These are phyloP conservation scores for Acacia concinna DNA, from an alignment of 331 rosid species.

Conservation along the genomic window DNA sequence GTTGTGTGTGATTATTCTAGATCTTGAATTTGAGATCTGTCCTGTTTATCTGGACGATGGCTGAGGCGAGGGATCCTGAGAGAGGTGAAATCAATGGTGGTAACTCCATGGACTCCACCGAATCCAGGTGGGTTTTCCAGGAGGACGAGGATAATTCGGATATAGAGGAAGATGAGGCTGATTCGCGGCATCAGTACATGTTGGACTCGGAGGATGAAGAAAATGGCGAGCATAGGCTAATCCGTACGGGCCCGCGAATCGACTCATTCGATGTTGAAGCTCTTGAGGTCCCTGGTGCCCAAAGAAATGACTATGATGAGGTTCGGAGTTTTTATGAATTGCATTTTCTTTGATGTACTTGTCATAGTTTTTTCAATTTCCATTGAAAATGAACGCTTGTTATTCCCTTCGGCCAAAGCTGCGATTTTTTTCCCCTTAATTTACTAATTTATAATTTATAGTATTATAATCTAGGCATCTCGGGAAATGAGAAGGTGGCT, in stretches of 20 bases:
- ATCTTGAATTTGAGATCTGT: slow-evolving; percentile 3
- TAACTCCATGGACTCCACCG: slow-evolving; percentile 69
- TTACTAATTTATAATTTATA: not conserved
- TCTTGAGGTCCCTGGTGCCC: slow-evolving; percentile 88
- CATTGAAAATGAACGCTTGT: not conserved
- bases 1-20: not conserved
- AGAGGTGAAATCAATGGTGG: slow-evolving; percentile 55
- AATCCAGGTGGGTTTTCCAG: slow-evolving; percentile 96
- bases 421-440: not conserved
- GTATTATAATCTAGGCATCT: not conserved
- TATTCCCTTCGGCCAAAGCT: not conserved
- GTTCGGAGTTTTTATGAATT: not conserved
- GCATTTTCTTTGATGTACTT: not conserved
- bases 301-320: slow-evolving; percentile 74
- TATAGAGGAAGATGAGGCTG: slow-evolving; percentile 62
- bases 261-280: slow-evolving; percentile 99
- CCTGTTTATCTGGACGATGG: slow-evolving; percentile 36
- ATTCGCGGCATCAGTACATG: slow-evolving; percentile 34
- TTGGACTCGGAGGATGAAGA: slow-evolving; percentile 93
- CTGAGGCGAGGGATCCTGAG: slow-evolving; percentile 55
- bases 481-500: not conserved
- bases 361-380: not conserved
- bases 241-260: slow-evolving; percentile 91
- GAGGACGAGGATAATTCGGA: slow-evolving; percentile 81
- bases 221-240: slow-evolving; percentile 72